Evolutionary conservation across 306 rosid genomes (phyloP).

Genomic region (Prunus fruticosa): DNA sequence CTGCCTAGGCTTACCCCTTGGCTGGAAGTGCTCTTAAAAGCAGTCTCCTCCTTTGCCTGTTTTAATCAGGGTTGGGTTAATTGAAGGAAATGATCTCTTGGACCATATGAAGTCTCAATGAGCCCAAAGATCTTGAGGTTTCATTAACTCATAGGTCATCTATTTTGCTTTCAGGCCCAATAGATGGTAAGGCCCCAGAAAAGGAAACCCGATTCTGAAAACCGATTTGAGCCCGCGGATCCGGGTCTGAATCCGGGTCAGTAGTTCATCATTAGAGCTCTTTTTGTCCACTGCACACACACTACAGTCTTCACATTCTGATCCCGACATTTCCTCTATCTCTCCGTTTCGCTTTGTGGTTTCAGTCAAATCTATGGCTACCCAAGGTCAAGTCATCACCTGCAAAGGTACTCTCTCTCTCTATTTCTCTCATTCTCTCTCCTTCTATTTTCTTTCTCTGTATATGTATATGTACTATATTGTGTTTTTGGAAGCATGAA

Average conservation of each 20-base stretch:
- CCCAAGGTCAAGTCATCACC: conserved; percentile 84
- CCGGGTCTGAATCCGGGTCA: background rate
- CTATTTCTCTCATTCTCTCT: too few species aligned
- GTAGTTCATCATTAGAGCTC: background rate
- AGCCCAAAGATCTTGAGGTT: background rate
- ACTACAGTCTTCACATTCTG: background rate
- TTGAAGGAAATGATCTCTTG: background rate
- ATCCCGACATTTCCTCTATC: background rate
- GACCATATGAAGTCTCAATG: background rate
- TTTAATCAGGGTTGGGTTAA: background rate
- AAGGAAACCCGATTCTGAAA: background rate
- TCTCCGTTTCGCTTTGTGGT: background rate
- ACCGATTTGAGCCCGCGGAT: background rate
- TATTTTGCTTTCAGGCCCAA: background rate
- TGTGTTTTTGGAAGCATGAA: conserved; percentile 1
- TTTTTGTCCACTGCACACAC: background rate
- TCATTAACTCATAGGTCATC: background rate
- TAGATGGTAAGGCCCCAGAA: background rate
- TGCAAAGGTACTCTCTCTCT: conserved; percentile 64
- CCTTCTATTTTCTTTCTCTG: too few species aligned
- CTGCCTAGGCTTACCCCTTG: too few species aligned
- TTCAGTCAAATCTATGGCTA: conserved; percentile 54
- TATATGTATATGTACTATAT: background rate
- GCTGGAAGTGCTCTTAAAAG: too few species aligned
- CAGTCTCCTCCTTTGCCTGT: background rate